Base-by-base conservation (phyloP, 805 yeast genomes). In the Cyberlindnera subsufficiens region DNA sequence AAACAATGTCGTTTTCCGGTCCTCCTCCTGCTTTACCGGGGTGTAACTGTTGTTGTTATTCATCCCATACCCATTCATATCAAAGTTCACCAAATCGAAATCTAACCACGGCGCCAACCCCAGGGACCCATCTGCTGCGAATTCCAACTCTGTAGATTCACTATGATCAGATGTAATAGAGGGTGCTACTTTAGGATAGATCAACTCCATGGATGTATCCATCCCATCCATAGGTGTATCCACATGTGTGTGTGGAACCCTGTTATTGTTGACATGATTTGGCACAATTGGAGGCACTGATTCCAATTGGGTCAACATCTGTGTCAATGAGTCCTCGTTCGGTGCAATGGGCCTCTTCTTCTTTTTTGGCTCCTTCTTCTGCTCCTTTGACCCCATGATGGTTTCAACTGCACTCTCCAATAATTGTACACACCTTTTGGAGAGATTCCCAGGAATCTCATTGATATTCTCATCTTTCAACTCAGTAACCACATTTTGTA, bases 51-150 rank as follows among this genome's bases (percentile, higher is more conserved):
- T 37, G 30, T n/a, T 27, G 20, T 32, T 31, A 34, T 33, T 17
- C 27, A 22, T 22, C 5, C 27, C 27, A 22, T 22, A 22, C 6
- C 19, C 18, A 19, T n/a, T 29, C 16, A 19, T 30, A 33, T 16
- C 32, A 29, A 40, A 38, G 16, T 46, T 54, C 33, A 41, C 29
- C 19, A 67, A 54, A 39, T 66, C 71, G 42, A 50, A 45, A 38
- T 77, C 83, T 43, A 84, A 61, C 53, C 83, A 72, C 9, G 84
- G 84, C 2, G 86, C 88, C 42, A 85, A 64, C 1, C 91, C 91
- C 33, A 84, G 63, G 0, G 91, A 85, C 1, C 88, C 91, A 63
- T 85, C 93, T 3, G 87, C 87, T n/a, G 83, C 85, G 59, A 81
- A 83, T 44, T 82, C 88, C 52, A 61, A 63, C 42, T 65, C 67